Base-by-base conservation (phyloP, 176 grass and related monocot genomes). In the Carex kokanica region DNA sequence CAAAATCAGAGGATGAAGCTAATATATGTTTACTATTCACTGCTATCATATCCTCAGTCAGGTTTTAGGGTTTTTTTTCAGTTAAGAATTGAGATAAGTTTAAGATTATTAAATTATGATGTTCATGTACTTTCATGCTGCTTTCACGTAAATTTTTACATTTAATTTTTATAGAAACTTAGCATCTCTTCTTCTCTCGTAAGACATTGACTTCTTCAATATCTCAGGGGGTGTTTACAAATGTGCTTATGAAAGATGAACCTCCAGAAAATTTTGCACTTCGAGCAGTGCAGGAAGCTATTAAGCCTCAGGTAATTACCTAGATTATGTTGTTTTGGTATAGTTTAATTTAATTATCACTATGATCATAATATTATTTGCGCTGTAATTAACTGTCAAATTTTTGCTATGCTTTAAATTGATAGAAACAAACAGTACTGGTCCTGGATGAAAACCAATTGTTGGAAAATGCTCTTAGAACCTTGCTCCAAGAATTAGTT, bases 381-480 rank as follows among this genome's bases (percentile, higher is more conserved):
- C 1, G 2, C 63, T 81, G 17, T 45, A 62, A 41, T 63, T 40
- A 21, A 67, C 12, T 82, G 67, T 29, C 18, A 17, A 51, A 27
- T 66, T 66, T 64, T 25, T 25, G 29, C 3, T 25, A 29, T 67
- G 59, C 60, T 68, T 82, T 82, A 49, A 67, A 65, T 69, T 83
- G 34, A 66, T 90, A 98, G 95, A 95, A 90, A 75, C 92, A 98
- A 93, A 98, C 92, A 17, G 91, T 98, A 18, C 78, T 98, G 64
- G 84, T 98, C 63, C 84, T 88, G 87, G 95, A 98, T 89, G 95
- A 98, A 85, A 98, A 98, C 58, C 92, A 94, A 77, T 93, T 82
- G 60, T 86, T 98, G 79, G 95, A 98, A 91, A 98, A 98, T 85
- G 92, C 95, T 80, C 92, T 98, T 57, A 90, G 95, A 47, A 88